Evolutionary conservation across 2,329 filamentous ascomycete species (phyloP).

Genomic region (Colletotrichum graminicola): DNA sequence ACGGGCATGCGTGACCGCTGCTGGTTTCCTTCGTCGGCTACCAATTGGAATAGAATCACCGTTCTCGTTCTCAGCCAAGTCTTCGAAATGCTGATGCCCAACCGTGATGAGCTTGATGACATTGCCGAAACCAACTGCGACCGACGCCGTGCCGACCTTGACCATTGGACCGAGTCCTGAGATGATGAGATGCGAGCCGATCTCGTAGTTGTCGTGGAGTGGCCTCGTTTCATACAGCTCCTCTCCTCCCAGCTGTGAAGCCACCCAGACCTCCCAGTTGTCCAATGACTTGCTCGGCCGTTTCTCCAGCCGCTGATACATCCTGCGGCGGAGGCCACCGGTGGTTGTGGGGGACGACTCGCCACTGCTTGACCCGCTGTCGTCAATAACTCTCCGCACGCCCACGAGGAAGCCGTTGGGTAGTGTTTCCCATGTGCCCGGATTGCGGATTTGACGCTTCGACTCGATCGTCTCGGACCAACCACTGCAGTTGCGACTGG

Average conservation of each 20-base stretch:
- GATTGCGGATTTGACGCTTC: constrained; percentile 68
- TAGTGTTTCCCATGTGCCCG: constrained; percentile 74
- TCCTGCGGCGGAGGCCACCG: constrained; percentile 49
- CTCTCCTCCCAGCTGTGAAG: constrained; percentile 59
- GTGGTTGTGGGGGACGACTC: constrained; percentile 42
- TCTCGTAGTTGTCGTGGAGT: constrained; percentile 56
- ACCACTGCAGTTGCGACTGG: constrained; percentile 59
- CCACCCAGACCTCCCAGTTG: constrained; percentile 68
- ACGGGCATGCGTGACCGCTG: constrained; percentile 29
- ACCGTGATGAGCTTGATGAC: constrained; percentile 77
- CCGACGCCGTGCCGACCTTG: constrained; percentile 71
- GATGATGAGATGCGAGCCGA: constrained; percentile 71
- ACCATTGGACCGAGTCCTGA: constrained; percentile 74
- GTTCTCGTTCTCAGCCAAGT: constrained; percentile 47
- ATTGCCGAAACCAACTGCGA: constrained; percentile 80
- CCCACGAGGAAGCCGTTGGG: constrained; percentile 73
- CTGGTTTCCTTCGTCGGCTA: constrained; percentile 55
- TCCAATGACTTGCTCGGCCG: constrained; percentile 46
- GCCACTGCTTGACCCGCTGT: constrained; percentile 43
- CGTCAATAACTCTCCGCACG: constrained; percentile 62
- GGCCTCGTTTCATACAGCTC: constrained; percentile 60
- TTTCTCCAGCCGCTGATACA: constrained; percentile 45
- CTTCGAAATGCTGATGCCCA: constrained; percentile 74
- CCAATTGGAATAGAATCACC: constrained; percentile 52
- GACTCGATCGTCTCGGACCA: constrained; percentile 66